A percentile compares a stretch with the other conserved stretches of the same genome.
Evolutionary conservation across 2,329 filamentous ascomycete genomes (phyloP).

Genomic region (Colletotrichum camelliae): DNA sequence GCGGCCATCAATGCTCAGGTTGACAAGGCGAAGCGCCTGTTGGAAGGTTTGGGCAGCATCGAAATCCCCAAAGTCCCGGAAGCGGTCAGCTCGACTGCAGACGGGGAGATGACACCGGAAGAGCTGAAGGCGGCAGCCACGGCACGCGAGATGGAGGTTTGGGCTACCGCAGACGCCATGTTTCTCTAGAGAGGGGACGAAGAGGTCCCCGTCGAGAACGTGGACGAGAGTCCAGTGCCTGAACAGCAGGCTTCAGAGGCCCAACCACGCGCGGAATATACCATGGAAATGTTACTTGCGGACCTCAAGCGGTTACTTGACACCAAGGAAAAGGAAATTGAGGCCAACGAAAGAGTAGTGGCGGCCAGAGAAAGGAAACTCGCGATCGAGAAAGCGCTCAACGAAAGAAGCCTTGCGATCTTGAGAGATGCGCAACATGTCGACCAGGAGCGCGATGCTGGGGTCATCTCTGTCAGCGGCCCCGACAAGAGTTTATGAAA

Average conservation of each 20-base stretch:
- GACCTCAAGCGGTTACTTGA: neutral
- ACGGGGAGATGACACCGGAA: neutral
- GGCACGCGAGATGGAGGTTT: conserved; percentile 34
- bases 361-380: too few relatives aligned
- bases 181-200: conserved; percentile 34
- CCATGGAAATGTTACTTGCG: neutral
- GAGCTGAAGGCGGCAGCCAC: neutral
- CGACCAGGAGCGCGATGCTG: neutral
- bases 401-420: neutral
- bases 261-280: neutral
- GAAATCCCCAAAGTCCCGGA: conserved; percentile 32
- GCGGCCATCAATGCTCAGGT: conserved; percentile 69
- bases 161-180: conserved; percentile 46
- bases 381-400: too few relatives aligned
- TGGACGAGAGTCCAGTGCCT: neutral
- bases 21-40: conserved; percentile 74
- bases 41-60: conserved; percentile 70
- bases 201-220: neutral
- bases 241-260: neutral
- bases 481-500: neutral
- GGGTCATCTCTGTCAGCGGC: neutral
- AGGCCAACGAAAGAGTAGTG: neutral
- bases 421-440: neutral
- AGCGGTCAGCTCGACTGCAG: neutral
- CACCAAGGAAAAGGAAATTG: neutral